Evolutionary conservation across 2,329 filamentous ascomycete species (phyloP).

Genomic region (Sporothrix dimorphospora): DNA sequence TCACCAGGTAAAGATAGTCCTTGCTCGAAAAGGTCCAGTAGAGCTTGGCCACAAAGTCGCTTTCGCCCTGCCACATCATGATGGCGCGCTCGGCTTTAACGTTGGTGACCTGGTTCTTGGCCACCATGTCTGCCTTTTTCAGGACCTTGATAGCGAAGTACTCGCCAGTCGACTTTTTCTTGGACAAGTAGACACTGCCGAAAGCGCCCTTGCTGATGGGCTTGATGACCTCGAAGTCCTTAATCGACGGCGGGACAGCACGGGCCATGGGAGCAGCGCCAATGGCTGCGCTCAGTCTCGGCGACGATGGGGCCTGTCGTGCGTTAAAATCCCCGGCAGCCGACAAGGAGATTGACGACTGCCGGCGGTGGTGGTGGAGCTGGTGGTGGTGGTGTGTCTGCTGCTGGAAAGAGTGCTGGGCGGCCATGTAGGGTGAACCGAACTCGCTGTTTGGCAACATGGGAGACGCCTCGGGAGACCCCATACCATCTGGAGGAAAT

Average conservation of each 20-base stretch:
- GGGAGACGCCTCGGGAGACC: slow-evolving; percentile 87
- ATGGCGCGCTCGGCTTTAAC: slow-evolving; percentile 98
- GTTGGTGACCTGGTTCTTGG: slow-evolving; percentile 98
- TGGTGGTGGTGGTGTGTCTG: slow-evolving; percentile 47
- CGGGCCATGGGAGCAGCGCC: slow-evolving; percentile 80
- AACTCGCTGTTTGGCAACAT: slow-evolving; percentile 83
- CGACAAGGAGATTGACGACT: slow-evolving; percentile 77
- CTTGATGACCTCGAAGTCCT: slow-evolving; percentile 99
- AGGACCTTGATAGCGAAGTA: slow-evolving; percentile 99
- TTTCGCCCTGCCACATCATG: slow-evolving; percentile 99
- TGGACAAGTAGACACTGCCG: slow-evolving; percentile 94
- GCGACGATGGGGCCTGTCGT: slow-evolving; percentile 73
- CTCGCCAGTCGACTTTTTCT: slow-evolving; percentile 97
- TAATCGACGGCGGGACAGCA: slow-evolving; percentile 92
- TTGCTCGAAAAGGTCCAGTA: slow-evolving; percentile 99
- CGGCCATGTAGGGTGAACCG: slow-evolving; percentile 65
- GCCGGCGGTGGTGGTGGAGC: slow-evolving; percentile 73
- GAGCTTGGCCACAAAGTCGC: slow-evolving; percentile 96
- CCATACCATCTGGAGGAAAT: slow-evolving; percentile 64
- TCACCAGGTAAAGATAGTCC: slow-evolving; percentile 96
- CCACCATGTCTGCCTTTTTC: slow-evolving; percentile 99
- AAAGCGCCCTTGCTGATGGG: slow-evolving; percentile 99
- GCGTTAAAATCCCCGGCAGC: slow-evolving; percentile 49
- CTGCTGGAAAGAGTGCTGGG: slow-evolving; percentile 63
- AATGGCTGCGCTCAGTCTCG: slow-evolving; percentile 70